Evolutionary conservation across 305 asterid genomes (phyloP).

Genomic region (Fraxinus albicans): DNA sequence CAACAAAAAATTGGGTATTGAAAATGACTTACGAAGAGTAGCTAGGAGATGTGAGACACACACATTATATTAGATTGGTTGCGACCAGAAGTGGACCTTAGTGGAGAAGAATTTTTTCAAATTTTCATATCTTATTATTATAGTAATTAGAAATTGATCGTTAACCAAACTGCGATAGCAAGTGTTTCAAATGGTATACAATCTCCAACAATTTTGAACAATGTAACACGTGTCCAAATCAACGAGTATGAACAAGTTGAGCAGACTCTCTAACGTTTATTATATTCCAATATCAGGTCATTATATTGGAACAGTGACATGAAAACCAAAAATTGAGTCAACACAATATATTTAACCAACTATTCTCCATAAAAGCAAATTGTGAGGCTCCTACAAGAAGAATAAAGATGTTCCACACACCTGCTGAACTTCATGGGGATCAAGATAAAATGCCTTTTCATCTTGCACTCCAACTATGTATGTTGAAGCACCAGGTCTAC

Average conservation of each 20-base stretch:
- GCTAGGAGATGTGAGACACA: neutral
- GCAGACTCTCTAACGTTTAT: neutral
- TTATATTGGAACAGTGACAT: neutral
- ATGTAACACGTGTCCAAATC: neutral
- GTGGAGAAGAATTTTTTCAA: neutral
- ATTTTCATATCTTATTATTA: neutral
- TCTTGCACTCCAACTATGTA: constrained; percentile 93
- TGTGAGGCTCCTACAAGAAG: constrained; percentile 1
- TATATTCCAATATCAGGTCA: neutral
- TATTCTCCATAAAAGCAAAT: constrained; percentile 12
- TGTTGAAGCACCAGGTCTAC: constrained; percentile 95
- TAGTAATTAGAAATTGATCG: neutral
- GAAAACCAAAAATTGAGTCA: neutral
- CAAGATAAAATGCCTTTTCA: constrained; percentile 90
- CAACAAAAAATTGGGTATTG: neutral
- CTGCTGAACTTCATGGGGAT: constrained; percentile 97
- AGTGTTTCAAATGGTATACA: neutral
- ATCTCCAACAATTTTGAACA: neutral
- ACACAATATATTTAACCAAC: neutral
- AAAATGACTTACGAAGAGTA: neutral
- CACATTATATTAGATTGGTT: neutral
- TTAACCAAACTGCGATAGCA: neutral
- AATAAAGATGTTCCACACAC: constrained; percentile 34
- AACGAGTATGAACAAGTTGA: neutral
- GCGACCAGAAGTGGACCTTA: neutral